Evolutionary conservation across 768 basidiomycete genomes (phyloP), one percentile per base, ranked within the genome.

Genomic region (Phanerochaete carnosa): DNA sequence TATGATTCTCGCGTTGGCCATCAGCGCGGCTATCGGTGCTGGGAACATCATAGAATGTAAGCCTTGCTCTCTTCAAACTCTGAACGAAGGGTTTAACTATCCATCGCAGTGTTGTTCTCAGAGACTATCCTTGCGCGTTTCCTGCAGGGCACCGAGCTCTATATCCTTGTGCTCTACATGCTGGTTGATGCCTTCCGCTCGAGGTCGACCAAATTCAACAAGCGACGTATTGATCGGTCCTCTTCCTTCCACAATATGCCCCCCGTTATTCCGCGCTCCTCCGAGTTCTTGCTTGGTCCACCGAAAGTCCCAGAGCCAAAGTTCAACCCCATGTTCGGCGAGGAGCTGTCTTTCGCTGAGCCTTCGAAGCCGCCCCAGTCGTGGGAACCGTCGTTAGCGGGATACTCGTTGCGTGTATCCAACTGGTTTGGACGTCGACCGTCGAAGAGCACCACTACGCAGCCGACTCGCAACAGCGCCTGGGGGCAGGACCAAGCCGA

Each of bases 71-170:
- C n/a, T 8, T 9, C 39, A 7, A 26, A 3, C n/a, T 19, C 7
- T 22, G 6, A 19, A 47, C 15, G 6, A 25, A 1, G 3, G 30
- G 28, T 55, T 70, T 15, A 63, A 39, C 23, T 30, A 13, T 33
- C 13, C 55, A 11, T n/a, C 19, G n/a, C 64, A 90, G 89, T 87
- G 69, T 73, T 77, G 56, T 90, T 91, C 67, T 83, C 89, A 2
- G 90, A 92, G 72, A 83, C 82, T 6, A 77, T 78, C 11, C 73
- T 88, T 1, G 90, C 90, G n/a, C 84, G 87, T 49, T 83, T 91
- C 65, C 70, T 84, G 54, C 75, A 85, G 64, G 86, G 84, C 15
- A 71, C 85, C 33, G 86, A 88, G 66, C 65, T 86, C 25, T 92
- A 86, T 67, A 77, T 85, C 45, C 72, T 87, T 46, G 76, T 88